Conservation (phyloP, 2,329 filamentous ascomycete species). For the Microdochium trichocladiopsis region DNA sequence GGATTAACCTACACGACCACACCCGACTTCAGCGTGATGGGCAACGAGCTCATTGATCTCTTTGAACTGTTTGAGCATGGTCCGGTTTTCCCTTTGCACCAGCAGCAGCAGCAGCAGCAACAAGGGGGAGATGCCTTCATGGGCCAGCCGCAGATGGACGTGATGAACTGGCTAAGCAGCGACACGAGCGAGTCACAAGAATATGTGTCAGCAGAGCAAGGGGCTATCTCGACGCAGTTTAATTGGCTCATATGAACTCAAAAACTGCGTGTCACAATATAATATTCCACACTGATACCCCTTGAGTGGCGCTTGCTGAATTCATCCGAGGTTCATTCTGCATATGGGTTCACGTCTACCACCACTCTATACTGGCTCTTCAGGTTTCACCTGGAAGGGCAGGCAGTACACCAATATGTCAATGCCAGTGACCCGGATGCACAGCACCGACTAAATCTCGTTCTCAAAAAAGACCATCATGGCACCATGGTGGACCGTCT, state of each 20-base stretch:
- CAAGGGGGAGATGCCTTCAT: too few species aligned
- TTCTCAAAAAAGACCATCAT: slow-evolving; percentile 42
- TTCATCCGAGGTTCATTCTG: too few species aligned
- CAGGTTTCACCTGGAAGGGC: too few species aligned
- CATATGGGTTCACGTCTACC: too few species aligned
- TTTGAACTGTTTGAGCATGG: not conserved
- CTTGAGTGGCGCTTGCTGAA: too few species aligned
- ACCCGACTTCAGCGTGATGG: not conserved
- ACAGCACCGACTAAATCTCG: not conserved
- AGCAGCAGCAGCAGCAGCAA: too few species aligned
- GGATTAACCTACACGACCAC: not conserved
- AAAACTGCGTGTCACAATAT: too few species aligned
- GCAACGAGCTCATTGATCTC: not conserved
- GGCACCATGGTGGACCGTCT: slow-evolving; percentile 22
- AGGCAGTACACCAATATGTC: too few species aligned
- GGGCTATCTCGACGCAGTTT: not conserved
- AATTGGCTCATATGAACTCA: not conserved
- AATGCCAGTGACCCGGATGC: too few species aligned
- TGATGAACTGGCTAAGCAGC: not conserved
- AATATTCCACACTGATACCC: too few species aligned
- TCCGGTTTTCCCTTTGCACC: not conserved
- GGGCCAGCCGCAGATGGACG: not conserved
- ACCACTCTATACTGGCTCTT: too few species aligned
- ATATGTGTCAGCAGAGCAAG: not conserved
- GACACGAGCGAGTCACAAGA: not conserved